Evolutionary conservation across 495 filamentous ascomycete genomes (phyloP).

Genomic region (Parachaetomium inaequale): DNA sequence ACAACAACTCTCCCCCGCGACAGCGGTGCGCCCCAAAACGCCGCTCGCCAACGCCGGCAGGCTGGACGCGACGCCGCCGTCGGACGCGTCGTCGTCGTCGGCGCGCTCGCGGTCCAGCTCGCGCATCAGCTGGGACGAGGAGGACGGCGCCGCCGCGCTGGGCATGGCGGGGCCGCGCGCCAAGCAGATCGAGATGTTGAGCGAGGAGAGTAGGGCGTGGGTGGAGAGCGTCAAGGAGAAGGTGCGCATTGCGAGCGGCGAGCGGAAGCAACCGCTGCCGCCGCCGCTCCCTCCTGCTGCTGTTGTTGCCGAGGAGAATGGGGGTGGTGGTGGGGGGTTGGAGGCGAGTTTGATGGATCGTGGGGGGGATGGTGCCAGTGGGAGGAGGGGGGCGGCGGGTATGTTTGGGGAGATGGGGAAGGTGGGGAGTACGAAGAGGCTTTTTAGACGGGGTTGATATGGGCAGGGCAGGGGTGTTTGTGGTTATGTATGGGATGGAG

Average conservation of each 20-base stretch:
- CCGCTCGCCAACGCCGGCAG: conserved; percentile 29
- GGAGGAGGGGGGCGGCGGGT: neutral
- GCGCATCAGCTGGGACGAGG: conserved; percentile 45
- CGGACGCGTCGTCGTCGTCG: conserved; percentile 30
- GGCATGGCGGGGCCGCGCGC: conserved; percentile 61
- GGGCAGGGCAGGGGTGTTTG: neutral
- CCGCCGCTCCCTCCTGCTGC: neutral
- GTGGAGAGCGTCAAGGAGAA: conserved; percentile 71
- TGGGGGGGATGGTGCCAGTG: conserved; percentile 2
- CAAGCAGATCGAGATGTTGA: conserved; percentile 57
- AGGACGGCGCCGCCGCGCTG: conserved; percentile 46
- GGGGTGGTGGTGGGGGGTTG: neutral
- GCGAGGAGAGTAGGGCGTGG: conserved; percentile 63
- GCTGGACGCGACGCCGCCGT: conserved; percentile 27
- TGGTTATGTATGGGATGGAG: neutral
- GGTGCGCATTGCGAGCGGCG: conserved; percentile 53
- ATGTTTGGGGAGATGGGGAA: conserved; percentile 57
- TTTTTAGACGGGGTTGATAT: conserved; percentile 37
- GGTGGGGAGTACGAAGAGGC: conserved; percentile 53
- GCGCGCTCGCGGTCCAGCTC: conserved; percentile 24
- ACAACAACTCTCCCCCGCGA: neutral
- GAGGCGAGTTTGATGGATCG: conserved; percentile 23
- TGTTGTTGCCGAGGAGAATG: neutral
- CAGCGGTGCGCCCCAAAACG: conserved; percentile 35
- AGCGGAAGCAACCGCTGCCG: conserved; percentile 30